A percentile compares a stretch with the other conserved stretches of the same genome.
phyloP scores from a whole-genome alignment of 768 basidiomycete genomes.

The Boletus subcaerulescens region DNA sequence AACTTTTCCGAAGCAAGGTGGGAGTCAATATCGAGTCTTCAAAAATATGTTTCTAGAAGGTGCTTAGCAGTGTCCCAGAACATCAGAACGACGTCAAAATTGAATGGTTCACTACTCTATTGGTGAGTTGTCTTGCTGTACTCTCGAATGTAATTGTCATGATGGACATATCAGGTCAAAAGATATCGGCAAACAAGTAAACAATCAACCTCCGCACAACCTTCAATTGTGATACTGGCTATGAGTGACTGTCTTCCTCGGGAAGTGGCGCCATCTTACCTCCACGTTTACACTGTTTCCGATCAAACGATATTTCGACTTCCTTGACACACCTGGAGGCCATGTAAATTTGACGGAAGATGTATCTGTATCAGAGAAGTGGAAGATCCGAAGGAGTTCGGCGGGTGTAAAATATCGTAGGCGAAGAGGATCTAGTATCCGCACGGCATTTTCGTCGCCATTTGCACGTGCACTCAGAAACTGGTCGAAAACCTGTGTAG shows the following conservation, averaged over 20 bases:
- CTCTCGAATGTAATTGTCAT: neutral
- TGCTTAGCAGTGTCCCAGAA: no score
- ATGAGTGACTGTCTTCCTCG: neutral
- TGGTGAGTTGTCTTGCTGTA: neutral
- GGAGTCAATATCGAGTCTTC: no score
- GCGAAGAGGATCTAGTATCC: constrained; percentile 54
- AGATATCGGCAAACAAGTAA: constrained; percentile 43
- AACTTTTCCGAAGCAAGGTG: no score
- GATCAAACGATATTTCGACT: constrained; percentile 72
- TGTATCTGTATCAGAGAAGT: constrained; percentile 38
- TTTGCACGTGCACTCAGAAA: constrained; percentile 48
- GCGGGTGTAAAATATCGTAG: constrained; percentile 74
- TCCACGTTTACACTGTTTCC: constrained; percentile 83
- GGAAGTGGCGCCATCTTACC: constrained; percentile 34
- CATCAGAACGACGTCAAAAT: no score
- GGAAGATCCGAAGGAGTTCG: constrained; percentile 69
- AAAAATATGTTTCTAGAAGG: no score
- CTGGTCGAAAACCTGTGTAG: constrained; percentile 51
- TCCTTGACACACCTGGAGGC: constrained; percentile 58
- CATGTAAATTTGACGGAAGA: constrained; percentile 45
- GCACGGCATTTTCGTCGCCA: constrained; percentile 43
- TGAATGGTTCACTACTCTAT: neutral
- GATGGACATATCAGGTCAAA: neutral
- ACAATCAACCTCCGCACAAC: constrained; percentile 55
- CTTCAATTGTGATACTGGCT: constrained; percentile 9